Base-by-base conservation (phyloP, 75 land plant species). In the Azolla pinnata region DNA sequence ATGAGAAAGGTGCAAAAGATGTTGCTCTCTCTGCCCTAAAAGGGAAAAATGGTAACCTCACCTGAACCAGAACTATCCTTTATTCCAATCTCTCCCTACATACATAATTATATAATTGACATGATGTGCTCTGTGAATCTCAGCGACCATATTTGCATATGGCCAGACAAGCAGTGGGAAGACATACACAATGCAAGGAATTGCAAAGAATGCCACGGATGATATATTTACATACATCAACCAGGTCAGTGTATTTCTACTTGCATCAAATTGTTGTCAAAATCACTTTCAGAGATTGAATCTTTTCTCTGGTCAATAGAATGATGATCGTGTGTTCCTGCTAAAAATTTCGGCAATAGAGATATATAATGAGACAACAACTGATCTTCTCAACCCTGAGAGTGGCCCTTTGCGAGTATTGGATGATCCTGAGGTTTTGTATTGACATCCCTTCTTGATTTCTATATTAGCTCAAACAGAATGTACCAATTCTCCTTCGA, bases 91-190 rank as follows among this genome's bases (percentile, higher is more conserved):
- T n/a, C n/a, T n/a, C n/a, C n/a, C n/a, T n/a, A n/a, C n/a, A n/a
- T n/a, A n/a, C n/a, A n/a, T n/a, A n/a, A 38, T 14, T 38, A 14
- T 8, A 8, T 8, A 38, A 38, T 38, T 8, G 14, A 14, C 42
- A 7, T 38, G 42, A 38, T 38, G 42, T 14, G 12, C 12, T 38
- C 42, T 38, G 14, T 38, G 40, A 29, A 14, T 49, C 70, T 35
- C 82, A 91, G 97, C 97, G 40, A 91, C 85, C 27, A 72, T 91
- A 49, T 91, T 91, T 85, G 97, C 97, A 7, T 91, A 91, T 75
- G 97, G 97, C 1, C 97, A 91, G 61, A 91, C 97, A 45, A 85
- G 97, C 78, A 91, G 97, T 65, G 97, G 97, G 32, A 91, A 91
- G 61, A 91, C 97, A n/a, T 88, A 72, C 65, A 91, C 97, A 2